Evolutionary conservation across 148 eudicot species (phyloP), one percentile per base, ranked within the genome.

Genomic region (Dysphania ambrosioides): DNA sequence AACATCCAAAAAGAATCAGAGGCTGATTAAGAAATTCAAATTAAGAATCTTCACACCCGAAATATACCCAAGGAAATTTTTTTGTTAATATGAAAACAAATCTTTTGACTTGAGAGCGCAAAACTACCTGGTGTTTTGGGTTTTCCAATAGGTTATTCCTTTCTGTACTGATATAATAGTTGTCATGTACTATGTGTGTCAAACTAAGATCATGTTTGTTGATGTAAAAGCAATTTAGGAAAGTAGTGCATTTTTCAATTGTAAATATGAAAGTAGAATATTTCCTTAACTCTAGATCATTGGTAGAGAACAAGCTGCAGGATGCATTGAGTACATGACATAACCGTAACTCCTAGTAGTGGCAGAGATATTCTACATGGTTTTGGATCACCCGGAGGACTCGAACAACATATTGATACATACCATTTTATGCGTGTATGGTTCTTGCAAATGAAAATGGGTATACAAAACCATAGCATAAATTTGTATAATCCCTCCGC

Each of bases 1-100:
- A 58, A 68, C 61, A 53, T 23, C 34, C 76, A 57, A 57, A 72
- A 71, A 58, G 79, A 65, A 24, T 65, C 42, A 0, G 82, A 56
- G 12, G 49, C 72, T 56, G 79, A 71, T 75, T 41, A n/a, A 53
- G 53, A 75, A 41, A 71, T 23, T 40, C 71, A 34, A 71, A 24
- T 8, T 41, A 21, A 15, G 29, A 40, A 26, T 12, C 19, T 24
- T 42, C 5, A 42, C 32, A 27, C 55, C n/a, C 4, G 55, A 23
- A 67, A 42, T 23, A 12, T 42, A 5, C 9, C 8, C 32, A 19
- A 10, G 7, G 30, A 1, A 42, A 67, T 10, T 40, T 24, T 40
- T 27, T 11, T 24, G 16, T 44, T 66, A 12, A 66, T 66, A n/a
- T n/a, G n/a, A 24, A 13, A 34, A 32, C 31, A 40, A n/a, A 66